Conservation (phyloP, 2,329 filamentous ascomycete genomes). For the Akanthomyces muscarius region DNA sequence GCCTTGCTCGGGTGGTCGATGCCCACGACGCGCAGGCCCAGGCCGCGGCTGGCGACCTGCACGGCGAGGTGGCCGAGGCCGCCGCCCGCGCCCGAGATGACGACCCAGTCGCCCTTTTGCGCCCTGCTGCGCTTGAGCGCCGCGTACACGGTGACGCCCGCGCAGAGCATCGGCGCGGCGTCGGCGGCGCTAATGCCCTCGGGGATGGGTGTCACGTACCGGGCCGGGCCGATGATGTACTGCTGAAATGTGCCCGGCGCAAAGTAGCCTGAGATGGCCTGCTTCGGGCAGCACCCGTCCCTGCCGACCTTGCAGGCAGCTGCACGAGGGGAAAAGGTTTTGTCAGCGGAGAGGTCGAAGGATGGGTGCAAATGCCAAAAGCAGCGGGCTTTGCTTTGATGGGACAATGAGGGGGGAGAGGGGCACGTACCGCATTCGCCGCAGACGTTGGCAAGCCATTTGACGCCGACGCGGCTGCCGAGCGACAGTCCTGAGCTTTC, state of each 20-base stretch:
- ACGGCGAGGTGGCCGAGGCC: slow-evolving; percentile 65
- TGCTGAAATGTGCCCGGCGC: slow-evolving; percentile 26
- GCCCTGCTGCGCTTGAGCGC: slow-evolving; percentile 66
- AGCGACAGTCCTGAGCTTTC: slow-evolving; percentile 54
- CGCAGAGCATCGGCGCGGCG: slow-evolving; percentile 62
- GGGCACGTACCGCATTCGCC: slow-evolving; percentile 37
- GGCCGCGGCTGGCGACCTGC: slow-evolving; percentile 60
- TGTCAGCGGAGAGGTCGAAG: neutral
- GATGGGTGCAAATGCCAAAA: neutral
- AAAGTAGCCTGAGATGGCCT: slow-evolving; percentile 27
- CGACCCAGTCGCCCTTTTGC: slow-evolving; percentile 64
- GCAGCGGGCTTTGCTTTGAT: neutral
- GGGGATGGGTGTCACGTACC: slow-evolving; percentile 44
- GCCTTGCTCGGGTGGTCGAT: slow-evolving; percentile 28
- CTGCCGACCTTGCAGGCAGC: slow-evolving; percentile 13
- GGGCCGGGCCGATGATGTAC: slow-evolving; percentile 22
- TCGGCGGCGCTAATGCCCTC: slow-evolving; percentile 31
- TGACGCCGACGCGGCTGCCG: slow-evolving; percentile 67
- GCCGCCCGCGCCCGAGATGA: slow-evolving; percentile 71
- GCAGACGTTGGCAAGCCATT: slow-evolving; percentile 60
- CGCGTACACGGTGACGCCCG: slow-evolving; percentile 64
- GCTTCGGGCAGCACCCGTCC: slow-evolving; percentile 24
- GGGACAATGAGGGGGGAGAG: neutral
- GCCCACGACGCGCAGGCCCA: slow-evolving; percentile 28
- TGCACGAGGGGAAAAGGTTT: neutral